Evolutionary conservation across 1,284 basidiomycete genomes (phyloP), one percentile per base, ranked within the genome.

Genomic region (Trametes versicolor): DNA sequence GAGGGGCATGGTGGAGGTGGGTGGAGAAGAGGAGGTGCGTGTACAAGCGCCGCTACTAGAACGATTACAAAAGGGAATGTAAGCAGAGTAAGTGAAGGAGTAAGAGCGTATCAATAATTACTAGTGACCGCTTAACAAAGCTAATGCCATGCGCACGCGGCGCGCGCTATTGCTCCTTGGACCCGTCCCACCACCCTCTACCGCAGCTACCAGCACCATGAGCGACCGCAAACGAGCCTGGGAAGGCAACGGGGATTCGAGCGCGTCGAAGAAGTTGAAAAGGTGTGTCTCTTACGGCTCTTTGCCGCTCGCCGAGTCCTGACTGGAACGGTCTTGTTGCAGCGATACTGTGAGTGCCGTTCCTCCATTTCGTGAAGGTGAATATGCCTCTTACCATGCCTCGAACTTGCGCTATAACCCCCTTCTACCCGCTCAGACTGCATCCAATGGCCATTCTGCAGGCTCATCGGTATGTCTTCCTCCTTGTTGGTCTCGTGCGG

Each of bases 291-390:
- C 19, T 21, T 34, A 19, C 19, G 41, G 15, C 27, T 21, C 48
- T 61, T 56, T 25, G 45, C 15, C 36, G 23, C 37, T 15, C 53
- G 51, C 17, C 45, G n/a, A 32, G 25, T 29, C 17, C 66, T 74
- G 53, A 70, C 55, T 51, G n/a, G n/a, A n/a, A 36, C 29, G 32
- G 25, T 67, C 70, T 29, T 37, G 55, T 69, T 76, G 41, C 74
- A 92, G 89, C 75, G 88, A 91, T 72, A 72, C 76, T 80, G 91
- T 93, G 87, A 93, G 91, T 91, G 68, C 49, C 56, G 62, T 71
- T 69, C 74, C 76, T 73, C 75, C 79, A 73, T 71, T 66, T 68
- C 72, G 69, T 75, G 72, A 91, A 93, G 91, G 91, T 93, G 89
- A 93, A 91, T 92, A 69, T 78, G 74, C 79, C 75, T 77, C 76